A percentile compares a stretch with the other conserved stretches of the same genome.
Conservation (phyloP, 2,329 filamentous ascomycete species). For the Penicillium capsulatum region DNA sequence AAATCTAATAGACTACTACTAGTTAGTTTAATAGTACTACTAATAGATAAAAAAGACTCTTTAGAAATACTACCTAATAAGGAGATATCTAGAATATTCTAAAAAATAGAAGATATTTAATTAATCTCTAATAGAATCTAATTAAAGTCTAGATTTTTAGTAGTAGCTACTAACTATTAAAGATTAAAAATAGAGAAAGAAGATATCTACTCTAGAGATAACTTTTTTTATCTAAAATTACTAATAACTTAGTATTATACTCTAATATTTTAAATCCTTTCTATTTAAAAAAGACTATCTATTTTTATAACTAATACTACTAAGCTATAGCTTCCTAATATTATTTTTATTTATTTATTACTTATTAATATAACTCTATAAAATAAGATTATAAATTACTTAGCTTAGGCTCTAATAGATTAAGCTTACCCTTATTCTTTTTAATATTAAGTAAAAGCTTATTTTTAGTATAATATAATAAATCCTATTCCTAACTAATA, state of each 20-base stretch:
- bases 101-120: not conserved
- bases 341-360: conserved; percentile 1
- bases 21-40: conserved; percentile 6
- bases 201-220: not conserved
- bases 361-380: conserved; percentile 1
- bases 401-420: not conserved
- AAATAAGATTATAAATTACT: not conserved
- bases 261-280: conserved; percentile 2
- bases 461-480: not conserved
- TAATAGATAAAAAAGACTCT: not conserved
- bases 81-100: not conserved
- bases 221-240: conserved; percentile 2
- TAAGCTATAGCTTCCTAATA: conserved; percentile 1
- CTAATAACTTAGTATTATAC: conserved; percentile 1
- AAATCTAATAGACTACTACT: conserved; percentile 6
- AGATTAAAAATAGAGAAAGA: not conserved
- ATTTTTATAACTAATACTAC: not conserved
- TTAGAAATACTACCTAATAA: not conserved
- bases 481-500: not conserved
- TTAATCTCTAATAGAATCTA: not conserved
- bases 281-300: conserved; percentile 2
- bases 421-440: not conserved
- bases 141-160: conserved; percentile 1
- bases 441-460: not conserved
- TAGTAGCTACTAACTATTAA: not conserved